phyloP scores from a whole-genome alignment of 805 yeast species.

The Schizosaccharomyces lindneri region DNA sequence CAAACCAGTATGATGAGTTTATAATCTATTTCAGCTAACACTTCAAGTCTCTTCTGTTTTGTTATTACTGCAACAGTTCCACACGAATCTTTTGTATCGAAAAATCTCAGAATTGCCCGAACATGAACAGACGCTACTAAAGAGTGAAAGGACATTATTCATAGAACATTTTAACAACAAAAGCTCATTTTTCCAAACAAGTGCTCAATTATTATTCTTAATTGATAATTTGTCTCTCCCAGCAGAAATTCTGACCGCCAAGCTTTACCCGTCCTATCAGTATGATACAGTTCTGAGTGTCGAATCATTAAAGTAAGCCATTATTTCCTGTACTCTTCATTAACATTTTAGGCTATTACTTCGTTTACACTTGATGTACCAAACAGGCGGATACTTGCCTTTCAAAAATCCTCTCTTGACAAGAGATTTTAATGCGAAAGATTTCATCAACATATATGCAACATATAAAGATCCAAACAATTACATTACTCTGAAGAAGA shows the following conservation, averaged over 20 bases:
- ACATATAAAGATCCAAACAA: not conserved
- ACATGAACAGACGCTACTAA: not conserved
- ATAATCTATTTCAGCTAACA: not conserved
- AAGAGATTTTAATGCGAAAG: not conserved
- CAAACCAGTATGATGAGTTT: not conserved
- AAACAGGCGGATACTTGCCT: not conserved
- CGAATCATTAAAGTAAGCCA: not conserved
- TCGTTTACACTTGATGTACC: not conserved
- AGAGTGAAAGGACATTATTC: not conserved
- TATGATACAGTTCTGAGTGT: not conserved
- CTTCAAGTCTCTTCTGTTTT: not conserved
- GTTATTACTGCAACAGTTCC: not conserved
- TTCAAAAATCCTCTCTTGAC: not conserved
- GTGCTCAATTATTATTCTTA: not conserved
- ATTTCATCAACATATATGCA: not conserved
- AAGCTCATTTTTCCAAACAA: not conserved
- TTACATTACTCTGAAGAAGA: not conserved
- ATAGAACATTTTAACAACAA: not conserved
- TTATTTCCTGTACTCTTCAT: not conserved
- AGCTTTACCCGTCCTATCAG: not conserved
- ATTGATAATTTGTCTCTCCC: not conserved
- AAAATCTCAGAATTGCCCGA: not conserved
- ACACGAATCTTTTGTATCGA: not conserved
- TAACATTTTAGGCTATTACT: not conserved
- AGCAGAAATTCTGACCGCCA: not conserved